Evolutionary conservation across 768 basidiomycete genomes (phyloP), one percentile per base, ranked within the genome.

Genomic region (Psilocybe sp.): DNA sequence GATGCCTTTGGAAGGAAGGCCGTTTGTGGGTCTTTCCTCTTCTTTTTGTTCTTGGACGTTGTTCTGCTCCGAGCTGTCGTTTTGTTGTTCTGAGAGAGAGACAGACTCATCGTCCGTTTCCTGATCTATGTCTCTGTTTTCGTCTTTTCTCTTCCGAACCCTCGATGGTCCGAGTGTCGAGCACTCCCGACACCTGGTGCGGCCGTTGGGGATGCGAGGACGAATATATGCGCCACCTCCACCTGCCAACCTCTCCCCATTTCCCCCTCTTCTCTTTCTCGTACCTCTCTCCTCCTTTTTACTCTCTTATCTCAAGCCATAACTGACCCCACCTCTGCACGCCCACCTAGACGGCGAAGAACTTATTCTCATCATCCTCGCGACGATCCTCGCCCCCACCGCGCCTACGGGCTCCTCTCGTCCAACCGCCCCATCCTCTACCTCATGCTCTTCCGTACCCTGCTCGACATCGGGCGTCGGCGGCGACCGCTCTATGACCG

Each of bases 401-500:
- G 79, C 75, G n/a, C 88, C 87, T 1, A 85, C 86, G 6, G 81
- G 80, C 39, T 64, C 68, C 72, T 87, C 31, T 74, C 78, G 15
- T 76, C 85, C 2, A 60, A 78, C 40, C 56, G 64, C 23, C 71
- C 64, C 19, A 72, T 89, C 42, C 79, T 88, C 56, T 90, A 84
- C 63, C 73, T 90, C 12, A 72, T 71, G 12, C 57, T 84, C 3
- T 89, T 79, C 60, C 84, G 72, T 13, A 57, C 89, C 45, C 58
- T 91, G 6, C 79, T 91, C 34, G 89, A 89, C 0, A 68, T 92
- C 14, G 89, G n/a, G 89, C 18, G 81, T 91, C 1, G 89, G 87
- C 13, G 89, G 85, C 2, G 89, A 89, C 63, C 89, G 88, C 59
- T 86, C 87, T 2, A 85, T 89, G 86, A 81, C 78, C 11, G 86